A percentile compares a stretch with the other conserved stretches of the same genome.
Evolutionary conservation across 2,329 filamentous ascomycete genomes (phyloP).

Genomic region (Colletotrichum costaricense): DNA sequence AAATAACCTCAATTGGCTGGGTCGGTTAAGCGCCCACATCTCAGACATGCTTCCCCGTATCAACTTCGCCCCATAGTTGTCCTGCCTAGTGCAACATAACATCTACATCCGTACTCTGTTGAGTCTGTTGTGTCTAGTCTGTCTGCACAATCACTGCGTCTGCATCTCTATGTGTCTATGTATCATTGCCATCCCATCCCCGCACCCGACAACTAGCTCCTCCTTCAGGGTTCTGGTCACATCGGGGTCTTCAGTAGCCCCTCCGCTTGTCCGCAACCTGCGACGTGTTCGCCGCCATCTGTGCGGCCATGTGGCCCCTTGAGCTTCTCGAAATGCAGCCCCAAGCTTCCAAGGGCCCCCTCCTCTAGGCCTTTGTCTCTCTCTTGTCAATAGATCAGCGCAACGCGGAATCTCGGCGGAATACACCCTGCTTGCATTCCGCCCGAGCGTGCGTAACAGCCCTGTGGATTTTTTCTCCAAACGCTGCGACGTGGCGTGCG

Average conservation of each 20-base stretch:
- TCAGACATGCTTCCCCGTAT: background rate
- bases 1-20: background rate
- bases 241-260: background rate
- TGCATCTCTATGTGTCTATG: background rate
- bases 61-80: background rate
- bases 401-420: background rate
- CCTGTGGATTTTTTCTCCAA: background rate
- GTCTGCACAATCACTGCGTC: background rate
- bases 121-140: background rate
- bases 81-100: background rate
- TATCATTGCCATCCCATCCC: conserved; percentile 1
- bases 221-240: background rate
- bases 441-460: background rate
- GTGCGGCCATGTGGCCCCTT: conserved; percentile 5
- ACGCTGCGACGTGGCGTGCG: background rate
- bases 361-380: background rate
- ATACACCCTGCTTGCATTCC: background rate
- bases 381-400: background rate
- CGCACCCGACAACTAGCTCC: conserved; percentile 8
- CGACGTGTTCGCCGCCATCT: background rate
- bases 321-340: background rate
- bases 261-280: background rate
- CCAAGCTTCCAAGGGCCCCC: background rate
- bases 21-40: background rate
- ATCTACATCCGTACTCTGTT: background rate